These are phyloP conservation scores for Xenoacremonium recifei DNA, from an alignment of 2,329 filamentous ascomycete species.

Conservation along the genomic window DNA sequence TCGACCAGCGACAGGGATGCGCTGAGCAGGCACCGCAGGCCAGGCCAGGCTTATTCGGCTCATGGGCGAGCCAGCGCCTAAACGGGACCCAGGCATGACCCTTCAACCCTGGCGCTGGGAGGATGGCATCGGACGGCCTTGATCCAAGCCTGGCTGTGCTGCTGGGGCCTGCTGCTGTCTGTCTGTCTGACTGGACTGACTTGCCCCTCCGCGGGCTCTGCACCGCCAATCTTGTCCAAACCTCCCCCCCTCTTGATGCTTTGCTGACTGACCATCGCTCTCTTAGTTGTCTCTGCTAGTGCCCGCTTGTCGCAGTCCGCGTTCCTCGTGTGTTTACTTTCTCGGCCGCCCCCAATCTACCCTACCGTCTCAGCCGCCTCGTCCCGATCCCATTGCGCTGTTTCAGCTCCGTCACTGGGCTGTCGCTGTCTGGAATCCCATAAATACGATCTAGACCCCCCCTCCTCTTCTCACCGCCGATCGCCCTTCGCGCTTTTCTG, in stretches of 20 bases:
- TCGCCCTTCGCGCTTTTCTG: neutral
- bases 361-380: neutral
- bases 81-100: too few species aligned
- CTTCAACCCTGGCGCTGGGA: too few species aligned
- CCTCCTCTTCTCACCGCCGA: neutral
- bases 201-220: neutral
- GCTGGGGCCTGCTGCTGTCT: conserved; percentile 11
- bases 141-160: too few species aligned
- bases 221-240: conserved; percentile 16
- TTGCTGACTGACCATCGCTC: conserved; percentile 17
- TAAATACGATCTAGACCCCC: neutral
- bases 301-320: neutral
- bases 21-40: too few species aligned
- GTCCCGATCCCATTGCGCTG: neutral
- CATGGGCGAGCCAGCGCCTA: too few species aligned
- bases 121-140: too few species aligned
- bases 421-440: neutral
- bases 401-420: neutral
- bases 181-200: conserved; percentile 5
- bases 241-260: conserved; percentile 8
- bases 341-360: neutral
- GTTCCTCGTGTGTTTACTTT: neutral
- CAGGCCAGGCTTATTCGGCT: too few species aligned
- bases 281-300: conserved; percentile 10
- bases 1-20: neutral